Conservation (phyloP, 768 basidiomycete species). For the Trametes meyenii region DNA sequence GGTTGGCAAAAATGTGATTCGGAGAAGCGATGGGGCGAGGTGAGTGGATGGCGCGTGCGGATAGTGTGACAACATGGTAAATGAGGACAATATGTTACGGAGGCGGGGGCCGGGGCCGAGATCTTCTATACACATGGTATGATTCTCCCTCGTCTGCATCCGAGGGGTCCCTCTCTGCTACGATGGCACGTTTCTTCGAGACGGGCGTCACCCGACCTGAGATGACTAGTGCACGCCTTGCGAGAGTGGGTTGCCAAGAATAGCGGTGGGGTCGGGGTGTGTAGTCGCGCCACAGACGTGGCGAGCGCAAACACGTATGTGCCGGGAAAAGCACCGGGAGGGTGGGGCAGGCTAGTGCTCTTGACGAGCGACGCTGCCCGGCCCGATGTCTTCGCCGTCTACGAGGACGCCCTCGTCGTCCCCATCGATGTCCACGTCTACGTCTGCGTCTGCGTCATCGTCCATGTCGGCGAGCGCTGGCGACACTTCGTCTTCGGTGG, state of each 20-base stretch:
- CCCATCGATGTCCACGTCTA: slow-evolving; percentile 24
- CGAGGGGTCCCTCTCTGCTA: too few species aligned
- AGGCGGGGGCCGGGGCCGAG: too few species aligned
- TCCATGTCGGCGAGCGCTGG: neutral
- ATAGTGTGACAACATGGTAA: slow-evolving; percentile 15
- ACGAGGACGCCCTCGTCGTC: slow-evolving; percentile 35
- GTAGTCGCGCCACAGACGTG: neutral
- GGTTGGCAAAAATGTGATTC: too few species aligned
- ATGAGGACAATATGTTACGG: neutral
- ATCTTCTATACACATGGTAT: neutral
- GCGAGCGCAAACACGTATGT: neutral
- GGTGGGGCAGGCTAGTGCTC: slow-evolving; percentile 27
- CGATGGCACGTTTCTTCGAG: too few species aligned
- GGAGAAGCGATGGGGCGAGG: neutral
- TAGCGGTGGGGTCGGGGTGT: neutral
- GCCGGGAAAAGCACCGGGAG: neutral
- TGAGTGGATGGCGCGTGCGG: neutral
- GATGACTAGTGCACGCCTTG: too few species aligned
- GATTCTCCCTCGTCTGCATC: neutral
- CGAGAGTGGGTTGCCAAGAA: too few species aligned
- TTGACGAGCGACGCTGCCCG: slow-evolving; percentile 33
- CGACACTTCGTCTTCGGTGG: neutral
- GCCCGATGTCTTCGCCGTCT: slow-evolving; percentile 33
- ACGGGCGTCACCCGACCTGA: too few species aligned
- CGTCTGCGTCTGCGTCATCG: slow-evolving; percentile 16